Conservation (phyloP, 163 green algal genomes). For the Chloroidium sp. region DNA sequence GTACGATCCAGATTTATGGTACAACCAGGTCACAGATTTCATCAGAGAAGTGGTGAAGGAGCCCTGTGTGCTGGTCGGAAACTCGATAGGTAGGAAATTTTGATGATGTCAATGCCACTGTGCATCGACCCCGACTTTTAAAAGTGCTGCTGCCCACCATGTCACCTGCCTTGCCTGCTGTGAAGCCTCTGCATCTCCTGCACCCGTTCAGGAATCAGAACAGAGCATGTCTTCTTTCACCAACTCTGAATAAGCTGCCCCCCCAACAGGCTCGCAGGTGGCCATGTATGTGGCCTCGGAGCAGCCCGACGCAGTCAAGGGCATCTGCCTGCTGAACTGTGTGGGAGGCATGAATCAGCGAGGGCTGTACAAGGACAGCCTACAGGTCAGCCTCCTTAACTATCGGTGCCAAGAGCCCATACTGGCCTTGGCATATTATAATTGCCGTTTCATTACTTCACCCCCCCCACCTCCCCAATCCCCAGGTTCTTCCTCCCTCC, state of each 20-base stretch:
- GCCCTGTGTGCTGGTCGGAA: constrained; percentile 26
- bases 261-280: background rate
- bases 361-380: constrained; percentile 35
- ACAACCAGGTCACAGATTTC: constrained; percentile 65
- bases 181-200: background rate
- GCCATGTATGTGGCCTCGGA: constrained; percentile 3
- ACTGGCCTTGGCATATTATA: constrained; percentile 20
- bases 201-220: background rate
- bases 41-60: constrained; percentile 38
- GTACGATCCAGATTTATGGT: constrained; percentile 70
- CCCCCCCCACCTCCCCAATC: too few species aligned
- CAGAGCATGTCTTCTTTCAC: background rate
- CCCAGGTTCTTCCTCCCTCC: too few species aligned
- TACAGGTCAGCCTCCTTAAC: too few species aligned
- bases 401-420: too few species aligned
- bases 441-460: too few species aligned
- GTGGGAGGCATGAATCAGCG: constrained; percentile 31
- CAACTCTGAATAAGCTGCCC: background rate
- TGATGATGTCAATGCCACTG: background rate
- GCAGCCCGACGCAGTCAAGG: constrained; percentile 16
- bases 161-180: background rate
- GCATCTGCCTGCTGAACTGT: constrained; percentile 63
- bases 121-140: too few species aligned
- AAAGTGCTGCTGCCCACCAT: background rate
- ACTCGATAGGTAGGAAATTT: constrained; percentile 12